A percentile compares a stretch with the other conserved stretches of the same genome.
Evolutionary conservation across 805 yeast genomes (phyloP).

Genomic region (Saturnispora kantuleensis): DNA sequence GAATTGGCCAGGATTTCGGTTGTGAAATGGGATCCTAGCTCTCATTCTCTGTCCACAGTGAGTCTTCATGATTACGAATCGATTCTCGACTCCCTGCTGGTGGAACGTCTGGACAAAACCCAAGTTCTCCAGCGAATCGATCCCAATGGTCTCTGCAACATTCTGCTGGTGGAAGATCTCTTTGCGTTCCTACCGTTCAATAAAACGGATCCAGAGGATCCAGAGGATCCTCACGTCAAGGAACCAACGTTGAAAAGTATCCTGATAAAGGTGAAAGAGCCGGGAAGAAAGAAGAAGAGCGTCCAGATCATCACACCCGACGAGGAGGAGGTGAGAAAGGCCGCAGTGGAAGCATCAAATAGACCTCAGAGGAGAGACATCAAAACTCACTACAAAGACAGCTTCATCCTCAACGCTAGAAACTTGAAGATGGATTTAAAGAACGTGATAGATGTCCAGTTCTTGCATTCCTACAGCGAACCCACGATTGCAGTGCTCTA

Average conservation of each 20-base stretch:
- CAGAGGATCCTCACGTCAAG: slow-evolving; percentile 14
- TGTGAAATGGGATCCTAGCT: slow-evolving; percentile 53
- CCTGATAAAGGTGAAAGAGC: not conserved
- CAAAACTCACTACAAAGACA: slow-evolving; percentile 31
- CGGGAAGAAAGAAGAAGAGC: slow-evolving; percentile 2
- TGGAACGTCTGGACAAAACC: slow-evolving; percentile 29
- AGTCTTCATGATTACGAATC: slow-evolving; percentile 84
- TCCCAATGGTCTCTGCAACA: slow-evolving; percentile 47
- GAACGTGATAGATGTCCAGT: slow-evolving; percentile 62
- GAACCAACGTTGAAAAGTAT: slow-evolving; percentile 8
- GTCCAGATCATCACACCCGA: slow-evolving; percentile 1
- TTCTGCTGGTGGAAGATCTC: slow-evolving; percentile 54
- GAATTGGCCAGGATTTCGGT: slow-evolving; percentile 70
- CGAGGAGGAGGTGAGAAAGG: slow-evolving; percentile 6
- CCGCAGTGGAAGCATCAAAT: not conserved
- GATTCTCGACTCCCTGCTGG: slow-evolving; percentile 41
- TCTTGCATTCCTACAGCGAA: slow-evolving; percentile 63
- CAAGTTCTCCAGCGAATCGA: slow-evolving; percentile 47
- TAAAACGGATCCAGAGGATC: slow-evolving; percentile 30
- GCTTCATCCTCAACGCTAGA: slow-evolving; percentile 50
- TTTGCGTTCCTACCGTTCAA: slow-evolving; percentile 64
- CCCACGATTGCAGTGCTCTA: slow-evolving; percentile 48
- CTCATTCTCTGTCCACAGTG: slow-evolving; percentile 51
- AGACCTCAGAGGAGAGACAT: slow-evolving; percentile 4
- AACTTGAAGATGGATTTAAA: slow-evolving; percentile 46